phyloP scores from a whole-genome alignment of 768 basidiomycete species.

The Thelephora ganbajun region DNA sequence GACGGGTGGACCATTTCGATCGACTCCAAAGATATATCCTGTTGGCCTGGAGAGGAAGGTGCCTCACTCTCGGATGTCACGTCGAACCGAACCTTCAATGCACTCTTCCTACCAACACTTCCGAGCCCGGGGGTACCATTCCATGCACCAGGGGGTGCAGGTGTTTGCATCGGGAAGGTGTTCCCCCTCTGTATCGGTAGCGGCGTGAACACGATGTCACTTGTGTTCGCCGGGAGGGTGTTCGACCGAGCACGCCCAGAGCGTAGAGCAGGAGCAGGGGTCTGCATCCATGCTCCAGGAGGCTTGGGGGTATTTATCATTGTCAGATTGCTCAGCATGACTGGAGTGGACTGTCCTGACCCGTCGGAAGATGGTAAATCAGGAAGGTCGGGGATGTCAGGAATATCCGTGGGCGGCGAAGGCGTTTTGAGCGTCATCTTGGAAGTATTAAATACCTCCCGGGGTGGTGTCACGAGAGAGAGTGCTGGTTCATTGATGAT shows the following conservation, averaged over 20 bases:
- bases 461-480: conserved; percentile 30
- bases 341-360: conserved; percentile 16
- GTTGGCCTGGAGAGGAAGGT: background rate
- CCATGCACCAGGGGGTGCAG: conserved; percentile 62
- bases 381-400: conserved; percentile 55
- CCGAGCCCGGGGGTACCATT: conserved; percentile 11
- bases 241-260: conserved; percentile 1
- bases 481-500: conserved; percentile 5
- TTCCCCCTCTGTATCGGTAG: conserved; percentile 20
- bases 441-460: conserved; percentile 24
- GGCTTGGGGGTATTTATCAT: conserved; percentile 30
- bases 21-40: background rate
- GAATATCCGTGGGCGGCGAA: conserved; percentile 45
- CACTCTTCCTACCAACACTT: conserved; percentile 30
- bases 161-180: conserved; percentile 38
- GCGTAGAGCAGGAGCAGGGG: conserved; percentile 19
- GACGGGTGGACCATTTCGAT: background rate
- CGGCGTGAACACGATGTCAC: background rate
- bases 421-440: conserved; percentile 44
- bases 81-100: conserved; percentile 65
- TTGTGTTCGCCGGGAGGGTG: conserved; percentile 5
- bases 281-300: conserved; percentile 31
- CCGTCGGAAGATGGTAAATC: conserved; percentile 38
- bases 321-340: conserved; percentile 17
- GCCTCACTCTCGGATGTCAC: conserved; percentile 19